Conservation (phyloP, 257 asterid genomes). For the Solanum bulbocastanum region DNA sequence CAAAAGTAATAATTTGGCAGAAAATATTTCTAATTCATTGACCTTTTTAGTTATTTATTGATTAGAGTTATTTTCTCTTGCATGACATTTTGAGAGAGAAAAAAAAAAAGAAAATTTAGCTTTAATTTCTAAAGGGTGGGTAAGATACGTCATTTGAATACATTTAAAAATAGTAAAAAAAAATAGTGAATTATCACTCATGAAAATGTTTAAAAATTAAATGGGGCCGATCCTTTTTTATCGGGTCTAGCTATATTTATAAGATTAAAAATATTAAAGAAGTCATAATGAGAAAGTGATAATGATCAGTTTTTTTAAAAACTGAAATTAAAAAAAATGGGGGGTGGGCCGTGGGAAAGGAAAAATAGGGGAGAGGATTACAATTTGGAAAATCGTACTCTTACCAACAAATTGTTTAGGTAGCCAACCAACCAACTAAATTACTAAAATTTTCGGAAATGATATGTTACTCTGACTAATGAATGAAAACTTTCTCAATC, state of each 20-base stretch:
- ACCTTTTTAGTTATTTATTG: too few relatives aligned
- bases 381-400: not conserved
- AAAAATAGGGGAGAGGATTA: not conserved
- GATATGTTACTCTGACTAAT: not conserved
- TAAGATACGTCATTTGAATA: not conserved
- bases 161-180: too few relatives aligned
- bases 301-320: not conserved
- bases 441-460: too few relatives aligned
- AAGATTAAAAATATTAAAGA: too few relatives aligned
- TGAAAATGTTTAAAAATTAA: not conserved
- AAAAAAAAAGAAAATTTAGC: not conserved
- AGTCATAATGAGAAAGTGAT: not conserved
- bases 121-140: not conserved
- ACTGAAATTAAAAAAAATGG: too few relatives aligned
- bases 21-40: too few relatives aligned
- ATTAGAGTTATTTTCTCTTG: too few relatives aligned
- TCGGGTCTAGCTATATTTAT: not conserved
- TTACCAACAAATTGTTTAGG: too few relatives aligned
- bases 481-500: not conserved
- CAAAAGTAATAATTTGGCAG: too few relatives aligned
- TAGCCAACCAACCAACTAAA: too few relatives aligned
- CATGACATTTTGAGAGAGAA: too few relatives aligned
- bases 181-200: not conserved
- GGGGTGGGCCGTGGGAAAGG: not conserved
- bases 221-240: too few relatives aligned